Percentiles rank a stretch among this genome's conserved stretches.
phyloP scores from a whole-genome alignment of 2,329 filamentous ascomycete genomes.

The Fusarium clavum region DNA sequence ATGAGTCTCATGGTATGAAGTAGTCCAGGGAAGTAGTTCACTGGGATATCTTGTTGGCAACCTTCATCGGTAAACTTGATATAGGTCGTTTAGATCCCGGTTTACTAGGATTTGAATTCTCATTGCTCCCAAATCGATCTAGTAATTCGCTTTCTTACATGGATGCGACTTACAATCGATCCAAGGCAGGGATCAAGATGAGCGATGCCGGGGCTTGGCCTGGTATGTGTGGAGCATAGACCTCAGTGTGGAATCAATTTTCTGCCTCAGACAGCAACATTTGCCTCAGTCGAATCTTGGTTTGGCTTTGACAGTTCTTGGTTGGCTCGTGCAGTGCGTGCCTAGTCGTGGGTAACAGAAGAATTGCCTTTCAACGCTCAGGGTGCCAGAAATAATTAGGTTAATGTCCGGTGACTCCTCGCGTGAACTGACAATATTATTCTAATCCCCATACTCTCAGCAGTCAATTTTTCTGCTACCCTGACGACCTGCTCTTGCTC shows the following conservation, averaged over 20 bases:
- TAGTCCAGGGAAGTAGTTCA: neutral
- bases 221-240: constrained; percentile 28
- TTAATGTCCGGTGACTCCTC: neutral
- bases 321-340: constrained; percentile 17
- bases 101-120: neutral
- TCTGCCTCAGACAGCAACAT: constrained; percentile 49
- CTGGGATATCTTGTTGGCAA: fast-evolving
- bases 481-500: neutral
- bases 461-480: neutral
- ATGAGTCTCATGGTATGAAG: neutral
- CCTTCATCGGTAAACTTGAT: neutral
- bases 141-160: neutral
- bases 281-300: constrained; percentile 18
- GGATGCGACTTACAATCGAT: constrained; percentile 1
- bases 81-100: neutral
- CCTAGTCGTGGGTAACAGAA: neutral
- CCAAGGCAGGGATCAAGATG: constrained; percentile 14
- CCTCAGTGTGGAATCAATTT: constrained; percentile 24
- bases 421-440: neutral
- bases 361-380: neutral
- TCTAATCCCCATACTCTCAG: neutral
- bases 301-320: constrained; percentile 12
- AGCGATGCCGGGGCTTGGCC: constrained; percentile 31
- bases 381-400: neutral
- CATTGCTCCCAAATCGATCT: neutral